These are phyloP conservation scores for maize (Zea mays) DNA, from an alignment of 176 grass and related monocot species.

Conservation along the genomic window DNA sequence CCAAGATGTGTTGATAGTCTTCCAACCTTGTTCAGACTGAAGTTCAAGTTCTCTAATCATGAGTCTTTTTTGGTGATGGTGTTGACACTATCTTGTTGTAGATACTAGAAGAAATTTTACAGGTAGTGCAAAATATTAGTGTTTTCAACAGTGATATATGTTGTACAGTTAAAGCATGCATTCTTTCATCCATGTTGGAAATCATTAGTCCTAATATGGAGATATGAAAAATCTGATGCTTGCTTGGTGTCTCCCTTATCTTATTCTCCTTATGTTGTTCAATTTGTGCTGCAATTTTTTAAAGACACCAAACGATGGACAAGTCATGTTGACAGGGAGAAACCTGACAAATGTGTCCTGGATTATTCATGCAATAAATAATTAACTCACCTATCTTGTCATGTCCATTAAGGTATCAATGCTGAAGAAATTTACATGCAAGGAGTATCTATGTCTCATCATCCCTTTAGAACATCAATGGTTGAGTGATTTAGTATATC, in stretches of 20 bases:
- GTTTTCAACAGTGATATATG: constrained; percentile 59
- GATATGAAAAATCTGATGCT: constrained; percentile 60
- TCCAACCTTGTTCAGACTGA: constrained; percentile 69
- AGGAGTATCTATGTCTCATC: constrained; percentile 65
- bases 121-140: constrained; percentile 57
- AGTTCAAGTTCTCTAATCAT: constrained; percentile 71
- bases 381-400: constrained; percentile 59
- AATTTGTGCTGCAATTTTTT: constrained; percentile 69
- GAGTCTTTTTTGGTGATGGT: constrained; percentile 53
- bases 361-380: constrained; percentile 42
- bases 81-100: constrained; percentile 68
- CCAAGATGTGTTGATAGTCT: constrained; percentile 63
- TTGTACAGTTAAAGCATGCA: constrained; percentile 64
- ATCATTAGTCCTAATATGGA: constrained; percentile 58
- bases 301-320: constrained; percentile 54
- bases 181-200: constrained; percentile 80
- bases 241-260: constrained; percentile 71
- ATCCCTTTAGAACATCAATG: constrained; percentile 77
- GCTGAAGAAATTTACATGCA: constrained; percentile 59
- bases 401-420: constrained; percentile 60
- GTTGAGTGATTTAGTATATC: constrained; percentile 82
- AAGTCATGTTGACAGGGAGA: constrained; percentile 52
- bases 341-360: constrained; percentile 36
- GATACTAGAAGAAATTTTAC: constrained; percentile 83
- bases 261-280: constrained; percentile 75